Evolutionary conservation across 2,329 filamentous ascomycete species (phyloP).

Genomic region (Nemania sp.): DNA sequence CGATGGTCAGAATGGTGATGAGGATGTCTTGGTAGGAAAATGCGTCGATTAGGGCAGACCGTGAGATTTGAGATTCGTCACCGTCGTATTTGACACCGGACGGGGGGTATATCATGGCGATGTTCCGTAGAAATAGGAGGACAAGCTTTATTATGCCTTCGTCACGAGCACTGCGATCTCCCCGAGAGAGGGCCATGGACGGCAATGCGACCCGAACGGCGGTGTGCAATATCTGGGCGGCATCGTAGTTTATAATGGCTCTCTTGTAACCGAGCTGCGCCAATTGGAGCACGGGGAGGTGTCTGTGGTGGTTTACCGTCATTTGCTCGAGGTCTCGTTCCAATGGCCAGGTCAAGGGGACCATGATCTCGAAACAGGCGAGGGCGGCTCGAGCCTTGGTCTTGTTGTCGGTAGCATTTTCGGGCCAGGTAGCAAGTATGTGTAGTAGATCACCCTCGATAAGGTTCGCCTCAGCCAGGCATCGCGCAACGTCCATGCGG

Average conservation of each 20-base stretch:
- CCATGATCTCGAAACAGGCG: slow-evolving; percentile 89
- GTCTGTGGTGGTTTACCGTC: slow-evolving; percentile 92
- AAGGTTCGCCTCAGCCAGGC: slow-evolving; percentile 91
- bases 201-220: slow-evolving; percentile 85
- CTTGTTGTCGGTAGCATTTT: slow-evolving; percentile 77
- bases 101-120: slow-evolving; percentile 84
- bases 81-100: slow-evolving; percentile 80
- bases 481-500: slow-evolving; percentile 93
- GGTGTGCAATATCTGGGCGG: slow-evolving; percentile 80
- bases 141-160: slow-evolving; percentile 93
- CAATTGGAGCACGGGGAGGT: slow-evolving; percentile 88
- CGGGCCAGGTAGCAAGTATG: slow-evolving; percentile 86
- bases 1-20: slow-evolving; percentile 83
- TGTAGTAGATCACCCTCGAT: slow-evolving; percentile 89
- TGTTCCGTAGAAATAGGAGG: slow-evolving; percentile 88
- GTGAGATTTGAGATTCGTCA: slow-evolving; percentile 90
- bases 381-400: slow-evolving; percentile 83
- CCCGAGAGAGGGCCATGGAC: slow-evolving; percentile 81
- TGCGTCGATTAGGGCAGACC: slow-evolving; percentile 87
- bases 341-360: slow-evolving; percentile 93
- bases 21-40: slow-evolving; percentile 94
- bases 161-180: slow-evolving; percentile 82
- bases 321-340: slow-evolving; percentile 82
- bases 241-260: slow-evolving; percentile 85
- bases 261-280: slow-evolving; percentile 92